Evolutionary conservation across 257 asterid genomes (phyloP).

Genomic region (Anisodus acutangulus): DNA sequence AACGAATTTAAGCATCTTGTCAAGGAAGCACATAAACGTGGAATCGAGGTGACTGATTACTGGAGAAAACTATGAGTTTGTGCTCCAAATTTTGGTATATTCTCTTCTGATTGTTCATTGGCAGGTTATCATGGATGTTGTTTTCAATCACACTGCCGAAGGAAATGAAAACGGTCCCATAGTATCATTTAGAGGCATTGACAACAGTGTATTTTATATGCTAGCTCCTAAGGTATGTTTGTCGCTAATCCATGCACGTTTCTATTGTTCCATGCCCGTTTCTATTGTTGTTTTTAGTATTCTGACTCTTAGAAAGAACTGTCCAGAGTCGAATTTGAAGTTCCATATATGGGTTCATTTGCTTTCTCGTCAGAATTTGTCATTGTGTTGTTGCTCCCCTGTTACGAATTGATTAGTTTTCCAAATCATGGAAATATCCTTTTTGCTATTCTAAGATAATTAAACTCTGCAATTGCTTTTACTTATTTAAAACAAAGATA

Average conservation of each 20-base stretch:
- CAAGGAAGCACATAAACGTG: slow-evolving; percentile 92
- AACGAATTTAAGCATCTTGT: slow-evolving; percentile 87
- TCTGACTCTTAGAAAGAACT: not conserved
- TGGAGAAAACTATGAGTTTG: slow-evolving; percentile 23
- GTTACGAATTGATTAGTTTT: not conserved
- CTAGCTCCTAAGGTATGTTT: slow-evolving; percentile 88
- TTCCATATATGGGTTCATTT: not conserved
- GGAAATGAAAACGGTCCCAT: slow-evolving; percentile 94
- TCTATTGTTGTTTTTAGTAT: not conserved
- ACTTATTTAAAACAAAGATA: not conserved
- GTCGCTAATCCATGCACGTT: not conserved
- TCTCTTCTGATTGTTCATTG: slow-evolving; percentile 34
- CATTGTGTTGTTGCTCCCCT: slow-evolving; percentile 15
- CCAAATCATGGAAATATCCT: not conserved
- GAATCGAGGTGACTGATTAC: slow-evolving; percentile 73
- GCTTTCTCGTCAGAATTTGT: not conserved
- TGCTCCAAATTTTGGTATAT: slow-evolving; percentile 28
- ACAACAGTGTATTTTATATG: slow-evolving; percentile 88
- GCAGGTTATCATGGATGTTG: slow-evolving; percentile 98
- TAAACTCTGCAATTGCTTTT: not conserved
- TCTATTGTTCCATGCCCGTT: not conserved
- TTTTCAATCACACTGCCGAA: slow-evolving; percentile 98
- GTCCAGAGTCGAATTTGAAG: not conserved
- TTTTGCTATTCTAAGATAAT: not conserved
- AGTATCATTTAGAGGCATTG: slow-evolving; percentile 88